Percentiles rank a stretch among this genome's conserved stretches.
phyloP scores from a whole-genome alignment of 2,329 filamentous ascomycete species.

The Byssochlamys sp. region DNA sequence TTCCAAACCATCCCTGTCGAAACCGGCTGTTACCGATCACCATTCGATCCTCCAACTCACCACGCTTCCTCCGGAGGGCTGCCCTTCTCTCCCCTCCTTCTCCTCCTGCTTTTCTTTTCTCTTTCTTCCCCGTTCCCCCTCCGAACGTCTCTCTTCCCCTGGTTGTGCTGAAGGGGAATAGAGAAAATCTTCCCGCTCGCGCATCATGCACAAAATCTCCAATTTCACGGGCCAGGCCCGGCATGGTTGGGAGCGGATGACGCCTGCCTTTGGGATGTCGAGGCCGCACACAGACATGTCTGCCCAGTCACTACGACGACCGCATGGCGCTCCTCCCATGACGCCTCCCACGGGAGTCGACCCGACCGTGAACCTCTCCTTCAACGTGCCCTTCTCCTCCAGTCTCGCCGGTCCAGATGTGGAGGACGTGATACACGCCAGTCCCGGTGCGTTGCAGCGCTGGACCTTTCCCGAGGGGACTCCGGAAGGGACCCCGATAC shows the following conservation, averaged over 20 bases:
- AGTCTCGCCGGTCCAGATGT: conserved; percentile 85
- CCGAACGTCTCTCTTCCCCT: conserved; percentile 18
- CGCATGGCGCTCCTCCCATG: conserved; percentile 41
- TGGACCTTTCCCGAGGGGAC: conserved; percentile 90
- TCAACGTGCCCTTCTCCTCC: conserved; percentile 93
- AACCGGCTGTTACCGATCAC: conserved; percentile 11
- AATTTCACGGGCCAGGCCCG: conserved; percentile 58
- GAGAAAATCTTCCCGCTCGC: conserved; percentile 18
- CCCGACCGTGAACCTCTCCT: conserved; percentile 77
- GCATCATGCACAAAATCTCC: conserved; percentile 57
- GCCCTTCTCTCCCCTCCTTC: background rate
- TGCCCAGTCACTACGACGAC: conserved; percentile 47
- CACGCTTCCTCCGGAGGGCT: background rate
- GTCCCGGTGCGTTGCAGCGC: conserved; percentile 71
- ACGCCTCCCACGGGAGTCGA: conserved; percentile 63
- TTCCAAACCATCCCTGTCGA: conserved; percentile 23
- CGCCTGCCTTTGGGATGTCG: conserved; percentile 55
- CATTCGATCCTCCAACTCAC: conserved; percentile 1
- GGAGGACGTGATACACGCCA: conserved; percentile 90
- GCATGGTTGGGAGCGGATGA: conserved; percentile 60
- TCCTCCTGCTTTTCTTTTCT: conserved; percentile 1
- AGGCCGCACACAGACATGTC: conserved; percentile 49
- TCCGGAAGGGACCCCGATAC: conserved; percentile 70
- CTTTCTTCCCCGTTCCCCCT: conserved; percentile 7
- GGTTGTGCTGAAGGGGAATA: conserved; percentile 24